phyloP scores from a whole-genome alignment of 495 filamentous ascomycete species.

The Recurvomyces mirabilis region DNA sequence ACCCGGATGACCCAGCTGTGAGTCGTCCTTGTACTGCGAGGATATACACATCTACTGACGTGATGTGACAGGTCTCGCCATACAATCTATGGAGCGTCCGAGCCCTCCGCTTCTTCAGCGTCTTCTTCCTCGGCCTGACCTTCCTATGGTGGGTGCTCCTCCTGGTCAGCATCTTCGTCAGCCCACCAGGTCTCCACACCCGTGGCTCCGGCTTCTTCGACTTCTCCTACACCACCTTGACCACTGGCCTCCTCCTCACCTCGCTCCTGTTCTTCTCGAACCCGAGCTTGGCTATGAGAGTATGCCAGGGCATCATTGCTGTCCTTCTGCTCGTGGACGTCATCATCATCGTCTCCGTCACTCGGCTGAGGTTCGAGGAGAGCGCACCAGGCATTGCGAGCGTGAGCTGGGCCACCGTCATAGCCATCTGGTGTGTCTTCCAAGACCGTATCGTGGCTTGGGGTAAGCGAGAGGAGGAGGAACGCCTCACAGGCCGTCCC shows the following conservation, averaged over 20 bases:
- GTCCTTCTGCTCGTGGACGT: conserved; percentile 67
- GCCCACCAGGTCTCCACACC: conserved; percentile 69
- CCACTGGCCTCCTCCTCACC: conserved; percentile 59
- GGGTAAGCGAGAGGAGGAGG: conserved; percentile 86
- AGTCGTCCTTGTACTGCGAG: conserved; percentile 18
- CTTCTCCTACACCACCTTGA: conserved; percentile 53
- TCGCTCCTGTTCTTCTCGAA: conserved; percentile 77
- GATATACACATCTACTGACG: neutral
- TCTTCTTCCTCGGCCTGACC: conserved; percentile 59
- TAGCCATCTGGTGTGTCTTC: conserved; percentile 50
- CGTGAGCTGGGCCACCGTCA: conserved; percentile 62
- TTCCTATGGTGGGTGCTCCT: conserved; percentile 88
- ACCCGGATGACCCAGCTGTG: conserved; percentile 92
- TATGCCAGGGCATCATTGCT: conserved; percentile 54
- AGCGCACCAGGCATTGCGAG: conserved; percentile 80
- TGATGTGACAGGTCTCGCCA: conserved; percentile 62
- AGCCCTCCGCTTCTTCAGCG: conserved; percentile 58
- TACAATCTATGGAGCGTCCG: conserved; percentile 92
- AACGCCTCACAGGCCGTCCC: conserved; percentile 77
- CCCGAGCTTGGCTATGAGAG: conserved; percentile 64
- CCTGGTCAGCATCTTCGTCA: conserved; percentile 77
- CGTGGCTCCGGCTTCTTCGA: conserved; percentile 81
- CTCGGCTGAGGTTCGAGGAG: conserved; percentile 66
- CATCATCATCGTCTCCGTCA: conserved; percentile 64
- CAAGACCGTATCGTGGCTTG: conserved; percentile 68